A percentile compares a stretch with the other conserved stretches of the same genome.
Evolutionary conservation across 2,329 filamentous ascomycete genomes (phyloP).

Genomic region (Aphanoascus verrucosus): DNA sequence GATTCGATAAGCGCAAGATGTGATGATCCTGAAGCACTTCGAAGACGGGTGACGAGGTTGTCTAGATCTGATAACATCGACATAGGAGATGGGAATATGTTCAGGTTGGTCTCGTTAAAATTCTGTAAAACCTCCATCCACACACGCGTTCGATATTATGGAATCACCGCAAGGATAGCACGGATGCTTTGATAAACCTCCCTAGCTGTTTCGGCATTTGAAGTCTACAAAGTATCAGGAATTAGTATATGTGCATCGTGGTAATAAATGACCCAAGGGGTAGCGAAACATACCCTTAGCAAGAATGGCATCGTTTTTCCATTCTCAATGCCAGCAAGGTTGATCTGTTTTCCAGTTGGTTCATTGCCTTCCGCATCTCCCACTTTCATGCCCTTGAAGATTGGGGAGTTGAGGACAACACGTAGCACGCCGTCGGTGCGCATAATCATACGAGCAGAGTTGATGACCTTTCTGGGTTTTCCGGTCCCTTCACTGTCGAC

Average conservation of each 20-base stretch:
- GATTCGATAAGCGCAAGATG: too few species aligned
- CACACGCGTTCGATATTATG: background rate
- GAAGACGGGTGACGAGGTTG: background rate
- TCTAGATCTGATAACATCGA: background rate
- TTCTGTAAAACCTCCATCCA: background rate
- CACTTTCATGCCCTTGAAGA: conserved; percentile 69
- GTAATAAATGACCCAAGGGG: background rate
- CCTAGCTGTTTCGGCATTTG: conserved; percentile 10
- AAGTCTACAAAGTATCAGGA: conserved; percentile 6
- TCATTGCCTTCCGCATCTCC: conserved; percentile 53
- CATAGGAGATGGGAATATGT: background rate
- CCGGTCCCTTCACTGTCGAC: conserved; percentile 35
- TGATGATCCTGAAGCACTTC: too few species aligned
- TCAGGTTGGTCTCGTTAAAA: background rate
- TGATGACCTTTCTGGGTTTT: conserved; percentile 25
- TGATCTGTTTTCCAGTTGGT: conserved; percentile 59
- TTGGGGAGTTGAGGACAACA: conserved; percentile 72
- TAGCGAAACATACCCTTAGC: conserved; percentile 42
- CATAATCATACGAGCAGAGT: conserved; percentile 65
- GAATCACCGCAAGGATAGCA: conserved; percentile 1
- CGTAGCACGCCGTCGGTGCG: conserved; percentile 81
- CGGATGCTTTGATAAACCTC: conserved; percentile 12
- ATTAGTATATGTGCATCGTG: background rate
- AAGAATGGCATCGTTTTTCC: conserved; percentile 44
- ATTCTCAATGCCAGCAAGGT: conserved; percentile 50